Evolutionary conservation across 208 protist species (phyloP).

Genomic region (Porcisia hertigi): DNA sequence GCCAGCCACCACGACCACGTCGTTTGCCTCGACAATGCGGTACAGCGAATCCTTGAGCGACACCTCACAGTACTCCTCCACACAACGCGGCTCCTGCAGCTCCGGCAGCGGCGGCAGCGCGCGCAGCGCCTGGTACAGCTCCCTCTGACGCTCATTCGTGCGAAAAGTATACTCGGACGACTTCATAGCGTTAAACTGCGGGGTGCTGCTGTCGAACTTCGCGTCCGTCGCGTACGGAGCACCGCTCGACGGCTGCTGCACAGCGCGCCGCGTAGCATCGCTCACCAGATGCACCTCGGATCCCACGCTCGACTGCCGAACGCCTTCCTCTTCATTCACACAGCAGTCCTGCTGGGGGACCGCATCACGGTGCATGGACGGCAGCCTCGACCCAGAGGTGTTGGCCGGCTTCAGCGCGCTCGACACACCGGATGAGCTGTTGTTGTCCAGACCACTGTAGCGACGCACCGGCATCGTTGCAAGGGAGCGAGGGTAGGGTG

Average conservation of each 20-base stretch:
- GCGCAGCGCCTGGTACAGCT: conserved; percentile 62
- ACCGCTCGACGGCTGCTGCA: not conserved
- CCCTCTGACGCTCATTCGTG: conserved; percentile 55
- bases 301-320: conserved; percentile 21
- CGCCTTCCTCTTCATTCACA: not conserved
- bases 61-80: conserved; percentile 71
- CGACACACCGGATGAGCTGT: conserved; percentile 23
- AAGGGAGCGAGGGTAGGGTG: not conserved
- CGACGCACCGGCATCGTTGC: conserved; percentile 26
- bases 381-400: not conserved
- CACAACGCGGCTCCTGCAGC: conserved; percentile 61
- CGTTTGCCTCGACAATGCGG: conserved; percentile 72
- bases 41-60: conserved; percentile 74
- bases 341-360: too few species aligned
- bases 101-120: conserved; percentile 56
- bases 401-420: conserved; percentile 1
- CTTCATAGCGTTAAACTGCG: conserved; percentile 4
- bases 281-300: conserved; percentile 25
- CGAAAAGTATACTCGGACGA: conserved; percentile 36
- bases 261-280: not conserved
- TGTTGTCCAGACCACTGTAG: conserved; percentile 32
- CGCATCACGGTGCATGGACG: conserved; percentile 12
- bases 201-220: not conserved
- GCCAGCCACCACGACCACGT: conserved; percentile 90
- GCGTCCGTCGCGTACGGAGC: not conserved